Evolutionary conservation across 202 grass and related monocot species (phyloP).

Genomic region (Setaria italica): DNA sequence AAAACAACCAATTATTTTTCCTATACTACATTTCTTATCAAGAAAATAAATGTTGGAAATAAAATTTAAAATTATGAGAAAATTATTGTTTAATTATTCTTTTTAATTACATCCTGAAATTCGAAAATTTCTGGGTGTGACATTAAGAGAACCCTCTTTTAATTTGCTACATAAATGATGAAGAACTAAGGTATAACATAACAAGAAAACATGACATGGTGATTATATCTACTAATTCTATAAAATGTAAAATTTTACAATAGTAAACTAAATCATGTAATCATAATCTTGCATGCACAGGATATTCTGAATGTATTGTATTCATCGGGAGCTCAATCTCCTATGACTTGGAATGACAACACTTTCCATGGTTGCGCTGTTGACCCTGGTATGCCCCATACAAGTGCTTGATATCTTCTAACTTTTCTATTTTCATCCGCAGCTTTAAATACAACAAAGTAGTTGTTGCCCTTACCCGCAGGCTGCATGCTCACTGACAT

Average conservation of each 20-base stretch:
- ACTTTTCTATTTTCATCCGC: conserved; percentile 41
- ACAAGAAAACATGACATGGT: background rate
- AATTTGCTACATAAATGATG: background rate
- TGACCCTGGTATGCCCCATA: conserved; percentile 33
- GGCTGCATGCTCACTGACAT: conserved; percentile 29
- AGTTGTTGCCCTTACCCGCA: conserved; percentile 21
- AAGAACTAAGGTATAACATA: background rate
- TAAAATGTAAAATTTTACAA: background rate
- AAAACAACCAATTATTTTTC: too few species aligned
- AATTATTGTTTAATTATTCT: too few species aligned
- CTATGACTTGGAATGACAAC: conserved; percentile 28
- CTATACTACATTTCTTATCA: too few species aligned
- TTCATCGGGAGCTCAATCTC: background rate
- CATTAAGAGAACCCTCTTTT: background rate
- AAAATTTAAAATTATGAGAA: too few species aligned
- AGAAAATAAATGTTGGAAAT: too few species aligned
- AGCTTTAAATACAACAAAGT: conserved; percentile 33
- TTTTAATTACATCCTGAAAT: too few species aligned
- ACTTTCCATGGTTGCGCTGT: conserved; percentile 46
- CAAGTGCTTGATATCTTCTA: conserved; percentile 27
- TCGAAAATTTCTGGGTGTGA: too few species aligned
- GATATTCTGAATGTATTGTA: background rate
- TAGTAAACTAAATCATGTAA: background rate
- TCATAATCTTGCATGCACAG: background rate
- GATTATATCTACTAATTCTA: background rate